Conservation (phyloP, 257 asterid species). For the Linaria vulgaris region DNA sequence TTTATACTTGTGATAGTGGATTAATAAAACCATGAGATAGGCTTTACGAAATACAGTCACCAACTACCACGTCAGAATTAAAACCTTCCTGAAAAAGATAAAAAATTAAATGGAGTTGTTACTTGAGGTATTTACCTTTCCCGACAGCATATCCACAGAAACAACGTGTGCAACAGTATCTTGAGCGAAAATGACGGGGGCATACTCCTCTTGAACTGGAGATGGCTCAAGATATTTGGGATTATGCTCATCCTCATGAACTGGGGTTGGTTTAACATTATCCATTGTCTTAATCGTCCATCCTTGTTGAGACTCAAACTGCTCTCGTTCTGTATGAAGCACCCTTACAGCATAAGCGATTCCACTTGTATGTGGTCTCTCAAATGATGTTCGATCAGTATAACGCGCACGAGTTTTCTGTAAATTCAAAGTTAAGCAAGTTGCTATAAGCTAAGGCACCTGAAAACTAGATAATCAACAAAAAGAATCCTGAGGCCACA, state of each 20-base stretch:
- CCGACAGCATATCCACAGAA: constrained; percentile 91
- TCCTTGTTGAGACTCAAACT: constrained; percentile 79
- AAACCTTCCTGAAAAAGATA: too few relatives aligned
- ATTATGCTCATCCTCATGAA: constrained; percentile 80
- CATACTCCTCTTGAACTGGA: constrained; percentile 85
- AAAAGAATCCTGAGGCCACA: not conserved
- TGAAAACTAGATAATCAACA: constrained; percentile 4
- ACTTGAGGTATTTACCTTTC: constrained; percentile 57
- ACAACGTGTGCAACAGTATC: constrained; percentile 93
- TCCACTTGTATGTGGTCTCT: constrained; percentile 98
- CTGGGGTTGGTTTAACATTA: constrained; percentile 73
- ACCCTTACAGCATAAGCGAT: constrained; percentile 97
- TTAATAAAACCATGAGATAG: not conserved
- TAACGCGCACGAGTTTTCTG: constrained; percentile 83
- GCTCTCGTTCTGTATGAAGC: constrained; percentile 73
- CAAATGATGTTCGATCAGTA: constrained; percentile 86
- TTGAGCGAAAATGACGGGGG: constrained; percentile 97
- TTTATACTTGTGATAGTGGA: too few relatives aligned
- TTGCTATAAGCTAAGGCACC: constrained; percentile 7
- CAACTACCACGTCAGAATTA: not conserved
- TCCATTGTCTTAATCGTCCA: constrained; percentile 95
- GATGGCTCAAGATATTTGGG: constrained; percentile 74
- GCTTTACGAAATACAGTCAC: not conserved
- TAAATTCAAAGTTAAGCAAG: constrained; percentile 21
- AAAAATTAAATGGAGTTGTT: not conserved